phyloP scores from a whole-genome alignment of 2,329 filamentous ascomycete genomes.

The Ceratocystis eucalypticola region DNA sequence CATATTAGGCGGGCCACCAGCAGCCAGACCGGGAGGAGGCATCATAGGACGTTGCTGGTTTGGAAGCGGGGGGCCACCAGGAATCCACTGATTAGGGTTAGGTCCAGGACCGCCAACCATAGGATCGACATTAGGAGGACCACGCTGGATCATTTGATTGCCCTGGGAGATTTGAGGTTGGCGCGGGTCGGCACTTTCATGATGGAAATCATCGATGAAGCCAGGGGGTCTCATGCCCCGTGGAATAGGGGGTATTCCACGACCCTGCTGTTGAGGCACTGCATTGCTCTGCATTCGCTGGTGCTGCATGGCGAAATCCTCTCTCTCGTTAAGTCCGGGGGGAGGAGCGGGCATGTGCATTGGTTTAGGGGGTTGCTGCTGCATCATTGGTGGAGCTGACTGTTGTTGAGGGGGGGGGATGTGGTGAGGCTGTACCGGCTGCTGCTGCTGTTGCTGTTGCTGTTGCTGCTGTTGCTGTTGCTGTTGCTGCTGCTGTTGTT shows the following conservation, averaged over 20 bases:
- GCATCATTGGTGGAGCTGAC: slow-evolving; percentile 19
- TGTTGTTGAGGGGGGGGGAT: slow-evolving; percentile 18
- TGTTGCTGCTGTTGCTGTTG: slow-evolving; percentile 19
- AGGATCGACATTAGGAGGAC: slow-evolving; percentile 47
- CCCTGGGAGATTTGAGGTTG: slow-evolving; percentile 39
- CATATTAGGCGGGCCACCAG: slow-evolving; percentile 21
- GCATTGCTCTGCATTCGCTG: slow-evolving; percentile 25
- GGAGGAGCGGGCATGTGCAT: slow-evolving; percentile 9
- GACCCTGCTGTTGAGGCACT: slow-evolving; percentile 14
- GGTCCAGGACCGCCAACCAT: slow-evolving; percentile 32
- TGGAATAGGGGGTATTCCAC: slow-evolving; percentile 20
- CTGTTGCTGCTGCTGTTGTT: slow-evolving; percentile 23
- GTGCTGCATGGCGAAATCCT: slow-evolving; percentile 25
- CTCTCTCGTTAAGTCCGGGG: slow-evolving; percentile 7
- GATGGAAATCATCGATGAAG: slow-evolving; percentile 43
- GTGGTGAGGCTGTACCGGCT: slow-evolving; percentile 22
- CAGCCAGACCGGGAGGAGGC: slow-evolving; percentile 44
- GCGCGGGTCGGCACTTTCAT: slow-evolving; percentile 32
- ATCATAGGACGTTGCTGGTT: slow-evolving; percentile 35
- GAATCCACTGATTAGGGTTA: slow-evolving; percentile 35
- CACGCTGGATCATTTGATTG: slow-evolving; percentile 53
- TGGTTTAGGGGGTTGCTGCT: slow-evolving; percentile 19
- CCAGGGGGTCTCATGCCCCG: slow-evolving; percentile 35
- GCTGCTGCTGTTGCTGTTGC: slow-evolving; percentile 26
- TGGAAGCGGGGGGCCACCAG: slow-evolving; percentile 27